Conservation (phyloP, 768 basidiomycete genomes). For the Arthromyces matolae region DNA sequence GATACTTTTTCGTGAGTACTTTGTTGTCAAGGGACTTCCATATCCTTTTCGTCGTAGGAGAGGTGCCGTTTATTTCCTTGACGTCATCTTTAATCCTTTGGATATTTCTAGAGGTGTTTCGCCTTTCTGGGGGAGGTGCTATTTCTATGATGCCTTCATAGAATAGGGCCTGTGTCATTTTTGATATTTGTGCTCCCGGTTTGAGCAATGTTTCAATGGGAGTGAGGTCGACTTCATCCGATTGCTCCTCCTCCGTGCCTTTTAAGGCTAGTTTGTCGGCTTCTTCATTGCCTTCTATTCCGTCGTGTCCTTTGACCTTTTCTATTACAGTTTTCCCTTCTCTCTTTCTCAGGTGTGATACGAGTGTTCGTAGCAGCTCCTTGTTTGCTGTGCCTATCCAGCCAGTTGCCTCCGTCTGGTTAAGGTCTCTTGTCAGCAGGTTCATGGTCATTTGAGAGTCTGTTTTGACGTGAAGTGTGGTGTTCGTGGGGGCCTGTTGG, state of each 20-base stretch:
- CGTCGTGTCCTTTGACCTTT: conserved; percentile 17
- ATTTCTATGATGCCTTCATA: conserved; percentile 1
- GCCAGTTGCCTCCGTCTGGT: conserved; percentile 10
- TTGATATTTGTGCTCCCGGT: not conserved
- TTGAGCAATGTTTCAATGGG: not conserved
- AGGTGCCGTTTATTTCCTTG: not conserved
- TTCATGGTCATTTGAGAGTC: conserved; percentile 18
- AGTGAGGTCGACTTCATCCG: not conserved
- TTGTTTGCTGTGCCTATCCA: conserved; percentile 5
- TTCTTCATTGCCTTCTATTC: conserved; percentile 13
- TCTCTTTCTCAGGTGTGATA: not conserved
- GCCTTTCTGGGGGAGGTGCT: not conserved
- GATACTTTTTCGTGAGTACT: not conserved
- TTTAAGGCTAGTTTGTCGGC: conserved; percentile 12
- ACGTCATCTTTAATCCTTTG: not conserved
- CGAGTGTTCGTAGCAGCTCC: not conserved
- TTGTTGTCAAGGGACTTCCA: not conserved
- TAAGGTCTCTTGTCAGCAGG: conserved; percentile 4
- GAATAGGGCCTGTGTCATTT: not conserved
- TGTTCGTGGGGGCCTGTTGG: not conserved
- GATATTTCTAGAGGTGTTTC: not conserved
- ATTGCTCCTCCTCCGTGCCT: conserved; percentile 1
- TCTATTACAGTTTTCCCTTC: not conserved
- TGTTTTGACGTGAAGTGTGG: not conserved
- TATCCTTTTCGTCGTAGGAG: not conserved